Conservation (phyloP, 2,329 filamentous ascomycete genomes). For the Stagonosporopsis chrysanthemi region DNA sequence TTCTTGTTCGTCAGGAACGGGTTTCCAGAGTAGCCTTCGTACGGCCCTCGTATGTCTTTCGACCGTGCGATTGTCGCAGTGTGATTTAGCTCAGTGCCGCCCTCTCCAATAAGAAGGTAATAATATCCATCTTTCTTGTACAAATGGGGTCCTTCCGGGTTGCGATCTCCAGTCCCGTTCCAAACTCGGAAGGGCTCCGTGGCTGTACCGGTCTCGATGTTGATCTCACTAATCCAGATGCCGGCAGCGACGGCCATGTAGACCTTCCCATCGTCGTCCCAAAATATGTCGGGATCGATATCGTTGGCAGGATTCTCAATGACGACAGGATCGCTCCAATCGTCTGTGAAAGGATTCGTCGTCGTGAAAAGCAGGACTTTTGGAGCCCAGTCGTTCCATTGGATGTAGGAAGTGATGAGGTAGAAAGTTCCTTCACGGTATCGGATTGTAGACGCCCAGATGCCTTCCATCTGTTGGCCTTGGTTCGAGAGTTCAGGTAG, state of each 20-base stretch:
- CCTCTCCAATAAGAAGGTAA: constrained; percentile 41
- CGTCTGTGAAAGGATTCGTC: constrained; percentile 24
- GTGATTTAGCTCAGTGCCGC: constrained; percentile 46
- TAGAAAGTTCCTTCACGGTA: constrained; percentile 35
- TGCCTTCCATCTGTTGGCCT: constrained; percentile 25
- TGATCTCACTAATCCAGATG: constrained; percentile 39
- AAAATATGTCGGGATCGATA: constrained; percentile 62
- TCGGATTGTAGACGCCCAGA: constrained; percentile 34
- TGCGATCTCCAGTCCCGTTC: constrained; percentile 46
- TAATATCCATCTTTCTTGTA: constrained; percentile 38
- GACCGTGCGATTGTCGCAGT: constrained; percentile 34
- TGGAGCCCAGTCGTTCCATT: background rate
- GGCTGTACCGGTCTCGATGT: constrained; percentile 44
- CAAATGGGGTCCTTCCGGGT: constrained; percentile 49
- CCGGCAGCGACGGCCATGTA: constrained; percentile 50
- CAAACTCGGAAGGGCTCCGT: constrained; percentile 39
- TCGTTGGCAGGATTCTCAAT: constrained; percentile 52
- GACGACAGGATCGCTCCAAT: constrained; percentile 30
- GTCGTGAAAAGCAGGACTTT: constrained; percentile 26
- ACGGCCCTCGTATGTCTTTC: constrained; percentile 45
- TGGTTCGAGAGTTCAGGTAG: constrained; percentile 22
- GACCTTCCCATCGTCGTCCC: constrained; percentile 63
- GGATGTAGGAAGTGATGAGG: constrained; percentile 28
- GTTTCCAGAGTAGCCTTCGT: constrained; percentile 42
- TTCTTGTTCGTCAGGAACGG: constrained; percentile 23